Base-by-base conservation (phyloP, 352 stramenopile genomes). In the Pythium phragmitis region DNA sequence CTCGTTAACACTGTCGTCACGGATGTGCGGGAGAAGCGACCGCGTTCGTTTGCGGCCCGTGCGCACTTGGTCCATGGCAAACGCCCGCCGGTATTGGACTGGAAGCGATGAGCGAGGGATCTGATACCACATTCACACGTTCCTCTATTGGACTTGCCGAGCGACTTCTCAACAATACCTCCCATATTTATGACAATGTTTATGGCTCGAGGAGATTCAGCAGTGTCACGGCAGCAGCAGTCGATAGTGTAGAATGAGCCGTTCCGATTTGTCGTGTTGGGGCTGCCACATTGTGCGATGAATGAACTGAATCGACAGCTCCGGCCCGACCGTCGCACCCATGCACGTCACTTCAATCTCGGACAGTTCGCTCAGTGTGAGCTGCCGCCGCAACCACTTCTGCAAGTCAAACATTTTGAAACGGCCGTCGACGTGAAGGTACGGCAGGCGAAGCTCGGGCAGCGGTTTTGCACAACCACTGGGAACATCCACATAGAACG, bases 331-430 rank as follows among this genome's bases (percentile, higher is more conserved):
- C 0, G 72, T 86, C 21, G 76, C 65, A 8, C 74, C 77, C 65
- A 91, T 79, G 58, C 79, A 89, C 47, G 66, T 61, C 13, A 91
- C 70, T 57, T 91, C 82, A 23, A 91, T 57, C 30, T 82, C 69
- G 9, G 69, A 60, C 0, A 63, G 33, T 7, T 74, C 66, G 49
- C 55, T 41, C 63, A 85, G 37, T 53, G 67, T 55, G 19, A 85
- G 57, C 33, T 71, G 72, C 57, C 68, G 70, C 39, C 49, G 54
- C 19, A 88, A 52, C 59, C 74, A 66, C 47, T 88, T 90, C 45
- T 68, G 74, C 7, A 90, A 72, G 55, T 88, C 77, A 21, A 73
- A 85, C 72, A 90, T 85, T 74, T 88, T 89, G 47, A 88, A 80
- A 30, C 72, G 65, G 14, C 77, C 77, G 41, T 83, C 80, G 36